Evolutionary conservation across 2,329 filamentous ascomycete genomes (phyloP).

Genomic region (Claviceps sp.): DNA sequence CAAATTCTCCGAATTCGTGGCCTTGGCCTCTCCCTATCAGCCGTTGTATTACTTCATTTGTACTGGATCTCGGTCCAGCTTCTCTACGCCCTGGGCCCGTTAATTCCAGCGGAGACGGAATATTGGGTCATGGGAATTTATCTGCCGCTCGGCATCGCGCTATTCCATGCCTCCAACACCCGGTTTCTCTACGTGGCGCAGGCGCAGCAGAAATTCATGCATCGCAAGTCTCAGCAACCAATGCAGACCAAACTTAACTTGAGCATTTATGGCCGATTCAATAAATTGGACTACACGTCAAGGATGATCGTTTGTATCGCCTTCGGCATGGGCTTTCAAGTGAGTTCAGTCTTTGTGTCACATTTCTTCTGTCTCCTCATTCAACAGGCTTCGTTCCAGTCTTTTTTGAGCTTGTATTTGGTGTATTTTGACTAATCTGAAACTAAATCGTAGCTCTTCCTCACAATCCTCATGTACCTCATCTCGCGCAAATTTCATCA

Average conservation of each 20-base stretch:
- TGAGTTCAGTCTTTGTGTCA: conserved; percentile 15
- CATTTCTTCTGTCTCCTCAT: neutral
- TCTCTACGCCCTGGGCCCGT: conserved; percentile 21
- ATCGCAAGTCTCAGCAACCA: neutral
- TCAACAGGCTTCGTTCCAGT: neutral
- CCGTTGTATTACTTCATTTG: conserved; percentile 25
- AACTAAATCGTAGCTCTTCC: conserved; percentile 32
- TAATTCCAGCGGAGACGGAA: conserved; percentile 35
- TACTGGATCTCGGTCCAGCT: conserved; percentile 28
- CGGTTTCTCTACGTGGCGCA: conserved; percentile 45
- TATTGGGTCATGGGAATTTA: conserved; percentile 55
- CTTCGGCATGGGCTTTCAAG: conserved; percentile 42
- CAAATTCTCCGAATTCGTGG: conserved; percentile 26
- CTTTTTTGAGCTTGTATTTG: neutral
- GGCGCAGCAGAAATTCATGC: conserved; percentile 26
- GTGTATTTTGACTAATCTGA: neutral
- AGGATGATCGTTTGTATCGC: conserved; percentile 35
- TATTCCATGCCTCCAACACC: conserved; percentile 51
- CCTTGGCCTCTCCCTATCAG: conserved; percentile 24
- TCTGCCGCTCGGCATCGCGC: conserved; percentile 48
- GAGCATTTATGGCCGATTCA: conserved; percentile 17
- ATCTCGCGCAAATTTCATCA: conserved; percentile 26
- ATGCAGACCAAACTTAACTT: conserved; percentile 8
- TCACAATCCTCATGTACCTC: conserved; percentile 44
- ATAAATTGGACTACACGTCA: conserved; percentile 25